Evolutionary conservation across 1,284 basidiomycete genomes (phyloP).

Genomic region (Prillingera fragicola): DNA sequence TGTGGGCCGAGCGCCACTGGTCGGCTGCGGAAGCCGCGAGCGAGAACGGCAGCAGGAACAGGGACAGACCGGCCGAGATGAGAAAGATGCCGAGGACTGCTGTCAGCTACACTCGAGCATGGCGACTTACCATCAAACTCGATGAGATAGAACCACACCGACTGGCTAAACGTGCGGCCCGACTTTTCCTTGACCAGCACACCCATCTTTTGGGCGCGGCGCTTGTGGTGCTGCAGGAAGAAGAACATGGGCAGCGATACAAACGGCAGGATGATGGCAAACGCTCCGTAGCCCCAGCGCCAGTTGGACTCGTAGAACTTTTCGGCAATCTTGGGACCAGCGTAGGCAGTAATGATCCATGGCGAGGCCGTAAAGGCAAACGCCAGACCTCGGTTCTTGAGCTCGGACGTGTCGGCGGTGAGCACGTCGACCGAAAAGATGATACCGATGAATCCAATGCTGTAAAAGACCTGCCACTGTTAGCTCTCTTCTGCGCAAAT

Average conservation of each 20-base stretch:
- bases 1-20: slow-evolving; percentile 34
- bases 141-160: slow-evolving; percentile 40
- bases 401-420: slow-evolving; percentile 45
- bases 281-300: slow-evolving; percentile 48
- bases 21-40: slow-evolving; percentile 34
- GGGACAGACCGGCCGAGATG: slow-evolving; percentile 36
- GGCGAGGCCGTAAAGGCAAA: slow-evolving; percentile 48
- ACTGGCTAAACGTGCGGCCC: slow-evolving; percentile 19
- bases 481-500: too few relatives aligned
- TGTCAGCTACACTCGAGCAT: neutral
- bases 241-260: slow-evolving; percentile 30
- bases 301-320: slow-evolving; percentile 40
- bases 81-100: slow-evolving; percentile 46
- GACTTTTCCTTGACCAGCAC: slow-evolving; percentile 11
- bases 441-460: slow-evolving; percentile 44
- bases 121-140: slow-evolving; percentile 33
- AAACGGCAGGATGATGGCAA: slow-evolving; percentile 46
- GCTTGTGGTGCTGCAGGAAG: slow-evolving; percentile 32
- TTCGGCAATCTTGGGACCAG: slow-evolving; percentile 40
- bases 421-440: slow-evolving; percentile 47
- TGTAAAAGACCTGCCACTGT: slow-evolving; percentile 27
- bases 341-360: slow-evolving; percentile 48
- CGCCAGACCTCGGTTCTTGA: slow-evolving; percentile 47
- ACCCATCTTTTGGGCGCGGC: slow-evolving; percentile 23
- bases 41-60: slow-evolving; percentile 48